Evolutionary conservation across 306 rosid species (phyloP).

Genomic region (Prunus dulcis): DNA sequence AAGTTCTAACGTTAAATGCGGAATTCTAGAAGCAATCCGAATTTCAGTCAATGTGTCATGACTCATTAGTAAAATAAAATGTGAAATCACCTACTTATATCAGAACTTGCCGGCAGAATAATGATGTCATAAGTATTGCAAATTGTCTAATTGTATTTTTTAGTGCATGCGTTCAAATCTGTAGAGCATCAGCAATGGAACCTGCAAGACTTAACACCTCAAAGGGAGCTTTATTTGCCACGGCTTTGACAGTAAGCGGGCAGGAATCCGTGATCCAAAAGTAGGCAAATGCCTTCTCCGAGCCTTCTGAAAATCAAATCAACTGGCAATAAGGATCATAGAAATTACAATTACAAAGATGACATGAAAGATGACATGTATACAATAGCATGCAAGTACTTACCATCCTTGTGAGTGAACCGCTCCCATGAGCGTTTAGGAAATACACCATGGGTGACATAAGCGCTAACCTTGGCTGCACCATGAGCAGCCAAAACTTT

Average conservation of each 20-base stretch:
- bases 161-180: constrained; percentile 38
- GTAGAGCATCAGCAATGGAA: constrained; percentile 81
- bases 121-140: neutral
- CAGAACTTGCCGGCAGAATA: neutral
- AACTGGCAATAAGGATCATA: constrained; percentile 13
- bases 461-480: constrained; percentile 89
- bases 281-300: constrained; percentile 60
- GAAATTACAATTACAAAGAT: neutral
- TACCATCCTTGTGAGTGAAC: constrained; percentile 70
- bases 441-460: constrained; percentile 89
- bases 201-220: constrained; percentile 88
- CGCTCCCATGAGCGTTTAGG: constrained; percentile 81
- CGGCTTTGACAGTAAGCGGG: constrained; percentile 74
- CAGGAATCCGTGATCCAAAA: constrained; percentile 99
- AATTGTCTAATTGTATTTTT: neutral
- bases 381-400: constrained; percentile 15
- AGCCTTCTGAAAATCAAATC: constrained; percentile 30
- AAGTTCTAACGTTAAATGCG: neutral
- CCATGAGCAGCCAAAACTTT: constrained; percentile 88
- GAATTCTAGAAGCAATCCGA: neutral
- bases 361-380: neutral
- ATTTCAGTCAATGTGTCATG: neutral
- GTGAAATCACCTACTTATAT: neutral
- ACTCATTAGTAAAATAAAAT: neutral
- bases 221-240: constrained; percentile 71